phyloP scores from a whole-genome alignment of 108 stramenopile species.

The Poteriospumella lacustris region DNA sequence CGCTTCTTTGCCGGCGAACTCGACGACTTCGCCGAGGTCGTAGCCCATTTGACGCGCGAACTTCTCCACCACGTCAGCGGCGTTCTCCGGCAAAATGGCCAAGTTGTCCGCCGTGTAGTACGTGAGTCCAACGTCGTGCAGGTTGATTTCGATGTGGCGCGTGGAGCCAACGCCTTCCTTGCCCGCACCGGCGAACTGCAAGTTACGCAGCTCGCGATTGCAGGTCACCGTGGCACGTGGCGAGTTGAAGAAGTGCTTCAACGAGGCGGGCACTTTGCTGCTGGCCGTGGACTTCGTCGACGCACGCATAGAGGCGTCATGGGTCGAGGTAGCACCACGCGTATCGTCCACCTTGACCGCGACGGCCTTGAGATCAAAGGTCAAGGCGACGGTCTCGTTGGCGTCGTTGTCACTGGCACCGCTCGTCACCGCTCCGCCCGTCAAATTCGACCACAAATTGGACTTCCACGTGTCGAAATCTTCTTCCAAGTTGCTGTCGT shows the following conservation, averaged over 20 bases:
- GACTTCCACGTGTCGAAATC: slow-evolving; percentile 97
- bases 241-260: slow-evolving; percentile 69
- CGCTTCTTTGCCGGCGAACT: slow-evolving; percentile 32
- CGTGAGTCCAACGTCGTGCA: slow-evolving; percentile 53
- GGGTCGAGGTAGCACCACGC: too few relatives aligned
- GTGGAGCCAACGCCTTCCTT: slow-evolving; percentile 70
- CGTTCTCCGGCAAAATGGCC: slow-evolving; percentile 79
- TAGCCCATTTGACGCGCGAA: slow-evolving; percentile 46
- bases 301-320: slow-evolving; percentile 18
- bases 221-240: slow-evolving; percentile 63
- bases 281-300: not conserved
- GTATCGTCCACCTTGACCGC: too few relatives aligned
- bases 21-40: slow-evolving; percentile 50
- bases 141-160: slow-evolving; percentile 85
- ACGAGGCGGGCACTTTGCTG: slow-evolving; percentile 48
- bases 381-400: not conserved
- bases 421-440: not conserved
- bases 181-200: slow-evolving; percentile 21
- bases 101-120: slow-evolving; percentile 94
- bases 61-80: slow-evolving; percentile 24
- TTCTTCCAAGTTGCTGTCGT: slow-evolving; percentile 85
- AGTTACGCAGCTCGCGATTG: slow-evolving; percentile 67
- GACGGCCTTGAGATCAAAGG: not conserved
- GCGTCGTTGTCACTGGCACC: too few relatives aligned
- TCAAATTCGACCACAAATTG: slow-evolving; percentile 64